Conservation (phyloP, 768 basidiomycete genomes). For the Cyclocybe cylindracea region DNA sequence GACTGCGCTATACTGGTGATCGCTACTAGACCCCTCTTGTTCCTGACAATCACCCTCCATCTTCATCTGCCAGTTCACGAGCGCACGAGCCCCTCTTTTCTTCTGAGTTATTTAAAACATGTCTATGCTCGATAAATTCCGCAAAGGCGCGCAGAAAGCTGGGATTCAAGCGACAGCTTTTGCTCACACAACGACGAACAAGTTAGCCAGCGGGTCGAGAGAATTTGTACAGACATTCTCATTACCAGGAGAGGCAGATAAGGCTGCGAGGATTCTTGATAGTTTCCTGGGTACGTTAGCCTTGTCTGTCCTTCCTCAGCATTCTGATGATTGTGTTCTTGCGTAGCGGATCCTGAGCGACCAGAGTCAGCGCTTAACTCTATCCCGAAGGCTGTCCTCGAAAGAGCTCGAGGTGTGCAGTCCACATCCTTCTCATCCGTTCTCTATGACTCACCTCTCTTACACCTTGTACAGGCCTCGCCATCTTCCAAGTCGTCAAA, state of each 20-base stretch:
- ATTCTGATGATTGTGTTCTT: slow-evolving; percentile 6
- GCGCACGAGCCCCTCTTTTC: no score
- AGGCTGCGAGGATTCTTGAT: slow-evolving; percentile 88
- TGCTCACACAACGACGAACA: slow-evolving; percentile 62
- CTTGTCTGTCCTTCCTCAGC: not conserved
- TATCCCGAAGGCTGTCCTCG: slow-evolving; percentile 90
- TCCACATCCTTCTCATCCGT: not conserved
- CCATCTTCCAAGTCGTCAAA: slow-evolving; percentile 92
- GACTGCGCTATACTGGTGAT: no score
- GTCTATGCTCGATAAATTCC: slow-evolving; percentile 78
- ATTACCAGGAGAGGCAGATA: slow-evolving; percentile 90
- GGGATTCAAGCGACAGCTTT: slow-evolving; percentile 80
- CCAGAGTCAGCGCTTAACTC: slow-evolving; percentile 92
- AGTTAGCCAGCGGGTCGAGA: slow-evolving; percentile 72
- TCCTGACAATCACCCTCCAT: no score
- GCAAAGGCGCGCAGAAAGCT: slow-evolving; percentile 78
- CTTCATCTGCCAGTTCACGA: no score
- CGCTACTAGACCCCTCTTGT: no score
- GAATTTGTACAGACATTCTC: slow-evolving; percentile 85
- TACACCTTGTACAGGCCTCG: slow-evolving; percentile 63
- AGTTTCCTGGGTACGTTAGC: slow-evolving; percentile 78
- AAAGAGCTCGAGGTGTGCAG: slow-evolving; percentile 77
- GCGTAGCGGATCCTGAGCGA: slow-evolving; percentile 77
- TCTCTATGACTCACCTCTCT: not conserved
- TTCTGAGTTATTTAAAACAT: slow-evolving; percentile 18